Base-by-base conservation (phyloP, 225 moss, liverwort and hornwort genomes). In the Asterella californica region DNA sequence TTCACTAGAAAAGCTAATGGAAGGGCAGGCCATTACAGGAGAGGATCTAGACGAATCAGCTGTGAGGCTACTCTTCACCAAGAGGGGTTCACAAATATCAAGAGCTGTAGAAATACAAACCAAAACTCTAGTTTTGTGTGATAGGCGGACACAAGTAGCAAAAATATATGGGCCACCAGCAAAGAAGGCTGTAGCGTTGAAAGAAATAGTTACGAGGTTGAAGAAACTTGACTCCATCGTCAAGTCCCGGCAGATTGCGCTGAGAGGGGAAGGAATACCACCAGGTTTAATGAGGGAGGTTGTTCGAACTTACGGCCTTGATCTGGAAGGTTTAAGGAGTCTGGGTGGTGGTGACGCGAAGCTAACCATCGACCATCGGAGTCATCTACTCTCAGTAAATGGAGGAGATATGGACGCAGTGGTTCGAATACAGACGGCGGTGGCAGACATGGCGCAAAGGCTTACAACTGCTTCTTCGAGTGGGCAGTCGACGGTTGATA, bases 271-370 rank as follows among this genome's bases (percentile, higher is more conserved):
- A 19, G 84, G 82, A 57, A 68, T 84, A 37, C 87, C 87, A 65
- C 45, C 77, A 38, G 87, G 87, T 15, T 79, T 87, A 76, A 84
- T 87, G 87, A 82, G 87, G 64, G 87, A 84, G 79, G 79, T 84
- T 55, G 82, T 84, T 47, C 84, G 80, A 79, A 70, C 72, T 22
- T 62, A 79, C 76, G 87, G 87, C 65, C 79, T 82, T 37, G 82
- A 84, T 82, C 82, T 84, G 42, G 7, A 33, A 49, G 78, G 77
- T 30, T 73, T 87, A 63, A 68, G 46, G 49, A 55, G 76, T 33
- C 60, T 87, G 52, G 87, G 79, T 18, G 82, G 82, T 29, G 72
- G 49, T 74, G 80, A 83, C 25, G 73, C 73, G 49, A 82, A 75
- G 37, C 17, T 84, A 15, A 78, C 48, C 12, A 71, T 87, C 22